These are phyloP conservation scores for Tetradesmus lagerheimii DNA, from an alignment of 139 green algal species.

Conservation along the genomic window DNA sequence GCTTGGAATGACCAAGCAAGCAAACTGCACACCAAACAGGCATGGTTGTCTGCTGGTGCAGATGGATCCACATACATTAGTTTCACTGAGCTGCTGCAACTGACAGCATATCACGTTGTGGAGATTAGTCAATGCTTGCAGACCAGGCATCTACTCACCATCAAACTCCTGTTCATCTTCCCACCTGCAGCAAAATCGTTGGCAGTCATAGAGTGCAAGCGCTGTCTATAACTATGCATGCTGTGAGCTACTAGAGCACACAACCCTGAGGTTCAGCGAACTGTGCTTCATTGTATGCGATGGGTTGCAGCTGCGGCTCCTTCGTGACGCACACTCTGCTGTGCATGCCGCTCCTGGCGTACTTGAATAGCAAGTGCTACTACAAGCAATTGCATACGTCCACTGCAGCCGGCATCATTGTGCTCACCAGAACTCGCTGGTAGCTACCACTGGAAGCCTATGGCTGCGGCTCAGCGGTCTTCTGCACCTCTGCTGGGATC, in stretches of 20 bases:
- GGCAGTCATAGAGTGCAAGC: not conserved
- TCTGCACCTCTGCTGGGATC: not conserved
- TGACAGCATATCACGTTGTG: too few relatives aligned
- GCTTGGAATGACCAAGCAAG: too few relatives aligned
- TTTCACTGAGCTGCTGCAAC: too few relatives aligned
- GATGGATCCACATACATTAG: too few relatives aligned
- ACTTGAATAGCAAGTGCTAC: not conserved
- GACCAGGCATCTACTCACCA: not conserved
- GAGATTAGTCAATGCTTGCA: too few relatives aligned
- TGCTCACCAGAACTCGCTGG: slow-evolving; percentile 25
- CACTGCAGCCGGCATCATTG: not conserved
- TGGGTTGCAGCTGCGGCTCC: not conserved
- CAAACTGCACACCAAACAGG: too few relatives aligned
- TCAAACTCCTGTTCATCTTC: slow-evolving; percentile 44
- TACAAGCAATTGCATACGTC: not conserved
- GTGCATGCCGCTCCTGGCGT: not conserved
- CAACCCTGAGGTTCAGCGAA: too few relatives aligned
- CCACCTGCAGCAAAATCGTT: slow-evolving; percentile 1
- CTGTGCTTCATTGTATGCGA: too few relatives aligned
- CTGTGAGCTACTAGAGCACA: not conserved
- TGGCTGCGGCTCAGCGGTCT: not conserved
- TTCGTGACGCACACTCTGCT: not conserved
- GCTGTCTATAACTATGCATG: not conserved
- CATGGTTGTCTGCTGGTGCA: too few relatives aligned
- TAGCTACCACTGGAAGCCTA: slow-evolving; percentile 25